Percentiles rank a stretch among this genome's conserved stretches.
These are phyloP conservation scores for Candida neerlandica DNA, from an alignment of 1,139 yeast genomes.

Conservation along the genomic window DNA sequence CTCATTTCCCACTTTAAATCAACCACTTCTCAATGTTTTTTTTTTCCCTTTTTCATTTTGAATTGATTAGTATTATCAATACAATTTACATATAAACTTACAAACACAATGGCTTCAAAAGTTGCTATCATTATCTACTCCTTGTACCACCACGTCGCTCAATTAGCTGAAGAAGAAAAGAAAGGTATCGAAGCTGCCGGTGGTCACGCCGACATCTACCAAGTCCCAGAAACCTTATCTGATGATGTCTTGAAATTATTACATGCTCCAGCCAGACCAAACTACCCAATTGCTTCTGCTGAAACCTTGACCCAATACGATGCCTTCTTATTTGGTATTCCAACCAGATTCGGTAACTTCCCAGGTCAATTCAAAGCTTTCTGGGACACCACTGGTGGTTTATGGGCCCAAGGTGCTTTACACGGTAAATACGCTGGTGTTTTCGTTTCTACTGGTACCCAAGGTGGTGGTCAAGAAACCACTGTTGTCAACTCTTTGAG, in stretches of 20 bases:
- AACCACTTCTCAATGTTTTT: neutral
- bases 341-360: constrained; percentile 81
- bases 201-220: constrained; percentile 69
- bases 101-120: constrained; percentile 32
- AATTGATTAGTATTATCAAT: neutral
- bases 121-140: constrained; percentile 75
- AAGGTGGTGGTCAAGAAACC: constrained; percentile 84
- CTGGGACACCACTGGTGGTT: constrained; percentile 81
- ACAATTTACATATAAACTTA: neutral
- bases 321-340: constrained; percentile 77
- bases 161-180: constrained; percentile 68
- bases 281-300: constrained; percentile 67
- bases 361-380: constrained; percentile 83
- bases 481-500: constrained; percentile 69
- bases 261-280: constrained; percentile 67
- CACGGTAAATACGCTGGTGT: constrained; percentile 77
- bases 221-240: constrained; percentile 77
- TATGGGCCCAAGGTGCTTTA: constrained; percentile 78
- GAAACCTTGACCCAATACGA: constrained; percentile 67
- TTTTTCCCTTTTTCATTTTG: neutral
- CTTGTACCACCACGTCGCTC: constrained; percentile 75
- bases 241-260: constrained; percentile 59
- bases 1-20: neutral
- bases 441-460: constrained; percentile 78
- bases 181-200: constrained; percentile 77